A percentile compares a stretch with the other conserved stretches of the same genome.
These are phyloP conservation scores for Nicotiana obtusifolia DNA, from an alignment of 257 asterid species.

Conservation along the genomic window DNA sequence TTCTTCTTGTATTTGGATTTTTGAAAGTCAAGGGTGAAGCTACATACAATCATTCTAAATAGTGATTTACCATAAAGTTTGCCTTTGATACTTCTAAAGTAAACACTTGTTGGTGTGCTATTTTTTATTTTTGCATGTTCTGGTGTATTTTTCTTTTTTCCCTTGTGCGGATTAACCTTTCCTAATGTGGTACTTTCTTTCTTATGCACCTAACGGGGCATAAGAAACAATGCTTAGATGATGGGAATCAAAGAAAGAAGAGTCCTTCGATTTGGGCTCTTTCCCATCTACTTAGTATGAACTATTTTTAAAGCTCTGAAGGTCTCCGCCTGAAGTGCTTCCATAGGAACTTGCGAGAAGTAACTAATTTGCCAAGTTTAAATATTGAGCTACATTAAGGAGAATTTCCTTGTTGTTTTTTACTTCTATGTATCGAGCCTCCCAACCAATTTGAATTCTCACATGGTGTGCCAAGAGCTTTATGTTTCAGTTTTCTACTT, in stretches of 20 bases:
- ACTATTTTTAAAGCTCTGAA: not conserved
- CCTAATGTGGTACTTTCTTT: too few relatives aligned
- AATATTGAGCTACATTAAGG: not conserved
- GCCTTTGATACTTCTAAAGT: not conserved
- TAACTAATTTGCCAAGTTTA: not conserved
- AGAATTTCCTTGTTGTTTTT: not conserved
- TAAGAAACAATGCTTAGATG: too few relatives aligned
- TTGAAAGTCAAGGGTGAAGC: not conserved
- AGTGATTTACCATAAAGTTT: not conserved
- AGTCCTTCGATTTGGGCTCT: too few relatives aligned
- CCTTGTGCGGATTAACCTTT: too few relatives aligned
- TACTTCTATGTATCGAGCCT: not conserved
- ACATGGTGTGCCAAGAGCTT: not conserved
- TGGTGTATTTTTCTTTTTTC: too few relatives aligned
- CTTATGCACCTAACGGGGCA: too few relatives aligned
- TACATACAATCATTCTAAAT: not conserved
- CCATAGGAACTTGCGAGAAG: not conserved
- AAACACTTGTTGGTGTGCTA: too few relatives aligned
- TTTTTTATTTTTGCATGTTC: too few relatives aligned
- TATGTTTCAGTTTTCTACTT: not conserved
- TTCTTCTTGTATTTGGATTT: not conserved
- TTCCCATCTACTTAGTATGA: too few relatives aligned
- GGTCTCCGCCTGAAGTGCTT: not conserved
- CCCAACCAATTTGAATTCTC: not conserved
- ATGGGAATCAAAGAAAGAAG: too few relatives aligned